Evolutionary conservation across 2,329 filamentous ascomycete species (phyloP).

Genomic region (Dichotomopilus funicola): DNA sequence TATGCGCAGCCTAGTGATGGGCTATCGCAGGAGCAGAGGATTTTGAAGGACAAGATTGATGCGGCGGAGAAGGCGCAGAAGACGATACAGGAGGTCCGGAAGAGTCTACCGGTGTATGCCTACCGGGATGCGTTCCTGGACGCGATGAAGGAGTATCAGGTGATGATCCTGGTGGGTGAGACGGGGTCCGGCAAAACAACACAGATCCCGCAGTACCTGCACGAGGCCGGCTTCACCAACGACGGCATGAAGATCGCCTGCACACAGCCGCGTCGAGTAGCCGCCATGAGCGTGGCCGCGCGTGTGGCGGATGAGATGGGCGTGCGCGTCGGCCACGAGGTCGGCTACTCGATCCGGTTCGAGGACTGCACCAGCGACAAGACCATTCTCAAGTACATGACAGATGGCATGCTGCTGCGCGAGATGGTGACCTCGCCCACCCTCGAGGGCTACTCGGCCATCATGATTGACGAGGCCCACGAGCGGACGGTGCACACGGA

Average conservation of each 20-base stretch:
- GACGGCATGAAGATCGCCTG: slow-evolving; percentile 79
- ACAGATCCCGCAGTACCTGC: slow-evolving; percentile 86
- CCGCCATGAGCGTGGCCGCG: slow-evolving; percentile 94
- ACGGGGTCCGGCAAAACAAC: slow-evolving; percentile 96
- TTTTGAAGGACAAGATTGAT: slow-evolving; percentile 73
- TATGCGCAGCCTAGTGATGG: slow-evolving; percentile 29
- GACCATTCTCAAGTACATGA: slow-evolving; percentile 92
- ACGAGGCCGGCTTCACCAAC: slow-evolving; percentile 86
- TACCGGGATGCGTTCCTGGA: slow-evolving; percentile 80
- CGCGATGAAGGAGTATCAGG: slow-evolving; percentile 80
- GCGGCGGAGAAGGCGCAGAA: slow-evolving; percentile 83
- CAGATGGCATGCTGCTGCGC: slow-evolving; percentile 87
- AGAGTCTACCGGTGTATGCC: slow-evolving; percentile 81
- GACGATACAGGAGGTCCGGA: slow-evolving; percentile 85
- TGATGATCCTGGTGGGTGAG: slow-evolving; percentile 88
- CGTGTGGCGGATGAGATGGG: slow-evolving; percentile 94
- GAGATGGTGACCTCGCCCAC: slow-evolving; percentile 88
- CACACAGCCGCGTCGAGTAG: slow-evolving; percentile 90
- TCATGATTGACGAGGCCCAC: slow-evolving; percentile 98
- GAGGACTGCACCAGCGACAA: slow-evolving; percentile 89
- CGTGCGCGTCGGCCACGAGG: slow-evolving; percentile 81
- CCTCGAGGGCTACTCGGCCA: slow-evolving; percentile 70
- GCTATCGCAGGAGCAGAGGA: slow-evolving; percentile 70
- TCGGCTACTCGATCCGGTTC: slow-evolving; percentile 92
- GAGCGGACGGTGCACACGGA: slow-evolving; percentile 89